Base-by-base conservation (phyloP, 2,329 filamentous ascomycete genomes). In the Decorospora gaudefroyi region DNA sequence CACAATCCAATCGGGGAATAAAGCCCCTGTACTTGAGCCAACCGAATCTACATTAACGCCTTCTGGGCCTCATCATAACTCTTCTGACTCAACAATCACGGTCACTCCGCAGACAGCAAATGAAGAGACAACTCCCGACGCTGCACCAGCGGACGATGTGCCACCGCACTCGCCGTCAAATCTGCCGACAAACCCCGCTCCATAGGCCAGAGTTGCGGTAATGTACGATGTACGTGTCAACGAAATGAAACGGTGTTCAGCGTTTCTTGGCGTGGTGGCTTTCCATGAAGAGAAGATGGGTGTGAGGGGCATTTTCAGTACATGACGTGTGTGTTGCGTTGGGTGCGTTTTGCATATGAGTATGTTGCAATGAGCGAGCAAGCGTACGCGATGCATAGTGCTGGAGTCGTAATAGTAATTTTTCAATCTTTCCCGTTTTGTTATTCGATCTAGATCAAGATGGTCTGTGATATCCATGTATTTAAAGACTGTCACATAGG, bases 81-180 rank as follows among this genome's bases (percentile, higher is more conserved):
- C 42, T 9, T 50, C 46, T 1, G 17, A 30, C 7, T 47, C 53
- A 15, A 38, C 50, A 12, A 16, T 26, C 16, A 44, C 51, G 9
- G 39, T 53, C 30, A 46, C 44, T 9, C 35, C 52, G 12, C 33
- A 45, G 23, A 26, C 31, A 15, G 12, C 26, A 10, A 38, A 30
- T 10, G n/a, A 10, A 15, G 34, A 33, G 6, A 17, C 31, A 4
- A 21, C n/a, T 4, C 19, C 42, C 4, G 36, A 39, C 22, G 33
- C 39, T 13, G 6, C 37, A 3, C 12, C 23, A 12, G 31, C 6
- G 33, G 27, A 47, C 3, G 23, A 18, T 4, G 5, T 26, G 10
- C 9, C 19, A 8, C 12, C 22, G 1, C n/a, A n/a, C n/a, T 26
- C 27, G 4, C 8, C 34, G n/a, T 2, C 37, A 15, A n/a, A 7